phyloP scores from a whole-genome alignment of 306 rosid species.

The Prunus mume region DNA sequence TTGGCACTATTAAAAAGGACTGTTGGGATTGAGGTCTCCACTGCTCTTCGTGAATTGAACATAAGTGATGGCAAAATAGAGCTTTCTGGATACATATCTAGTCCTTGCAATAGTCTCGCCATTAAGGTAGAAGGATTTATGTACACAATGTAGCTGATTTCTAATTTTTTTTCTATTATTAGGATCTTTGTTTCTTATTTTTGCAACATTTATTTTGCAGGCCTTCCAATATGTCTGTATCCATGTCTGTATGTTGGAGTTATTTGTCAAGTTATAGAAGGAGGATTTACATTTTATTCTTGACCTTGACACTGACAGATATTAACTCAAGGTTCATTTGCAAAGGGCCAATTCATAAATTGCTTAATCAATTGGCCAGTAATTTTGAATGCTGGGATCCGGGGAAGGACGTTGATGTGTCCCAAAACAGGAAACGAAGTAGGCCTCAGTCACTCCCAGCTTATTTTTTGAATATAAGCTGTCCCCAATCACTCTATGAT shows the following conservation, averaged over 20 bases:
- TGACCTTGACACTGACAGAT: slow-evolving; percentile 75
- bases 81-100: slow-evolving; percentile 75
- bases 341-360: slow-evolving; percentile 90
- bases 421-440: slow-evolving; percentile 64
- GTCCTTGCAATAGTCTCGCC: slow-evolving; percentile 49
- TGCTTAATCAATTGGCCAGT: slow-evolving; percentile 71
- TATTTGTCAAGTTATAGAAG: slow-evolving; percentile 26
- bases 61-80: slow-evolving; percentile 49
- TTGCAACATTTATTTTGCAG: slow-evolving; percentile 46
- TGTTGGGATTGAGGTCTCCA: slow-evolving; percentile 62
- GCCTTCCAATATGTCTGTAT: slow-evolving; percentile 91
- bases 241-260: slow-evolving; percentile 48
- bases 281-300: slow-evolving; percentile 21
- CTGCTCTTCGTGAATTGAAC: slow-evolving; percentile 53
- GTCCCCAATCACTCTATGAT: slow-evolving; percentile 77
- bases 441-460: slow-evolving; percentile 59
- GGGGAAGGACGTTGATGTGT: slow-evolving; percentile 29
- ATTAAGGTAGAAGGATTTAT: slow-evolving; percentile 52
- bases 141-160: slow-evolving; percentile 20
- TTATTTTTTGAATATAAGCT: slow-evolving; percentile 71
- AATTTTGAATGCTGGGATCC: slow-evolving; percentile 48
- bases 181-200: slow-evolving; percentile 9
- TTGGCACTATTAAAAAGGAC: slow-evolving; percentile 59
- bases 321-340: slow-evolving; percentile 73
- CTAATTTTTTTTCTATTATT: neutral